Conservation (phyloP, 306 rosid genomes). For the Elaeagnus macrophylla region DNA sequence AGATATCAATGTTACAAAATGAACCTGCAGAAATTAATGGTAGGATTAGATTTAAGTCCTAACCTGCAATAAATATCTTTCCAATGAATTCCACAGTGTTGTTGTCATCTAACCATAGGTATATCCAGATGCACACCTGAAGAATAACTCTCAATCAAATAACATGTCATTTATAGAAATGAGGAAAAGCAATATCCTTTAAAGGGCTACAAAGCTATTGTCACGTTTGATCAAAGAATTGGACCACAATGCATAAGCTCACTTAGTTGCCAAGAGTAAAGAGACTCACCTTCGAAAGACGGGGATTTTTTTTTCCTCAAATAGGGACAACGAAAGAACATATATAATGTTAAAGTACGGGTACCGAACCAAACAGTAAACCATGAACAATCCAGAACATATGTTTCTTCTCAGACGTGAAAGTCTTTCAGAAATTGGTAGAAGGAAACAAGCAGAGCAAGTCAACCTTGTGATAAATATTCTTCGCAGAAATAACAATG, state of each 20-base stretch:
- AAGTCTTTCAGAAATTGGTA: not conserved
- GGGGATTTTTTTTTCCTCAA: too few relatives aligned
- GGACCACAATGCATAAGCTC: not conserved
- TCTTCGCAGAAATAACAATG: too few relatives aligned
- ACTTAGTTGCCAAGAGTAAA: not conserved
- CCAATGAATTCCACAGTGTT: constrained; percentile 52
- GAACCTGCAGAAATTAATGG: constrained; percentile 8
- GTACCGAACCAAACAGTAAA: too few relatives aligned
- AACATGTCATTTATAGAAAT: constrained; percentile 11
- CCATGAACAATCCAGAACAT: not conserved
- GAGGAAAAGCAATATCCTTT: constrained; percentile 1
- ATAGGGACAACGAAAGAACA: not conserved
- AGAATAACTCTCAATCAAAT: constrained; percentile 19
- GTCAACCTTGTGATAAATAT: not conserved
- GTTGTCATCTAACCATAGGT: constrained; percentile 65
- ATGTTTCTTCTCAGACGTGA: not conserved
- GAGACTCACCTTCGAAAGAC: not conserved
- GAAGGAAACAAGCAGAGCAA: constrained; percentile 7
- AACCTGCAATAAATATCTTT: constrained; percentile 85
- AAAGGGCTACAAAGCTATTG: not conserved
- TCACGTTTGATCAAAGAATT: constrained; percentile 1
- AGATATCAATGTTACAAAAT: constrained; percentile 15
- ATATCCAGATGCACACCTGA: constrained; percentile 84
- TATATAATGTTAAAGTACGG: too few relatives aligned
- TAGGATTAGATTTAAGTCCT: constrained; percentile 20